Evolutionary conservation across 257 asterid species (phyloP), one percentile per base, ranked within the genome.

Genomic region (Capsicum baccatum): DNA sequence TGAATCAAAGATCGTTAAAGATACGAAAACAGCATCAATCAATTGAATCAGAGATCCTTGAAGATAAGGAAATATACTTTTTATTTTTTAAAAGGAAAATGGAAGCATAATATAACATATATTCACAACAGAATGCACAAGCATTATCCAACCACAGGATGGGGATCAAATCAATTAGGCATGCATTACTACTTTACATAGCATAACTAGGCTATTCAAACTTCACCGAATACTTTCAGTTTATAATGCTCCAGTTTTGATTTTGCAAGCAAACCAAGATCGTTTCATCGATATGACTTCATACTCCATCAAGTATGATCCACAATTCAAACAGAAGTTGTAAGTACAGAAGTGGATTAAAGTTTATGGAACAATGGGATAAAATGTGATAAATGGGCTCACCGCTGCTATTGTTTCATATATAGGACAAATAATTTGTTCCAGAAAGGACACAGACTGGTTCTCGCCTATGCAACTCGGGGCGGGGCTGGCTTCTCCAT

Each of bases 381-480:
- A 50, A 50, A 76, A 7, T 50, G 83, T 9, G 76, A 10, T 35
- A 63, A 81, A 86, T 50, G 83, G 48, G 85, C 98, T 92, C 86
- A 94, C 99, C 48, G 6, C 83, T 47, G 56, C 83, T 88, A 96
- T 35, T n/a, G 89, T 83, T 52, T 54, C 71, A 87, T 93, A 96
- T 86, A 96, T 89, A 81, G 98, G 98, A 85, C 74, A 6, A 83
- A 96, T 92, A 84, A 95, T 89, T 87, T 92, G 87, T 87, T 92
- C 94, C 47, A 96, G 89, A 88, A 89, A 96, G 79, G 99, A 92
- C 74, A 91, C 94, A 19, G 93, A 88, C 74, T 93, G 95, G 85
- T 87, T 86, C 58, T 88, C 91, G 79, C 85, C 69, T 39, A 54
- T 88, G 88, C 97, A 96, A 85, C 93, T 94, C 79, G 48, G 3